Evolutionary conservation across 2,329 filamentous ascomycete genomes (phyloP), one percentile per base, ranked within the genome.

Genomic region (Pseudogymnoascus sp.): DNA sequence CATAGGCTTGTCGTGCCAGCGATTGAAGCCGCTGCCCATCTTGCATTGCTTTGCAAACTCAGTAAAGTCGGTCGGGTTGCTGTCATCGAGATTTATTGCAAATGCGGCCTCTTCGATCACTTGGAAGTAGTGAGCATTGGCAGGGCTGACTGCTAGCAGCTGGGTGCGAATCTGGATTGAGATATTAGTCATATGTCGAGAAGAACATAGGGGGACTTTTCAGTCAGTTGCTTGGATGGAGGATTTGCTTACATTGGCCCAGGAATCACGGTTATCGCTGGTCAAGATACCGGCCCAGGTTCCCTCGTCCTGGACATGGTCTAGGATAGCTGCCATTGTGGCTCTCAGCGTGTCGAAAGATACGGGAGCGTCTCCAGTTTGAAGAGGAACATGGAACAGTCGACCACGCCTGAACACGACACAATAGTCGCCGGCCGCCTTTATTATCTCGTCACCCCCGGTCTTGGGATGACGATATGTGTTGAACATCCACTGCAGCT

Each of bases 401-500:
- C 68, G 67, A 3, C 71, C 71, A 4, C 63, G 61, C 10, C 67
- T 58, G 13, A 72, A 61, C 4, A 65, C 69, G 4, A 68, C 66
- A 6, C 67, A 59, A 61, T 71, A 66, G 58, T 71, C 62, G 1
- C 66, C 66, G 1, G 67, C 63, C 58, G 65, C 70, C 54, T 66
- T 68, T 21, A 36, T 58, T 65, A 71, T 65, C 29, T 60, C 33
- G 47, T 72, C 70, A 10, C 41, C 62, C 1, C 58, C 57, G 3
- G 63, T 35, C 3, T 62, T 59, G 4, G 72, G 71, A 58, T 67
- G 62, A 6, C 72, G 67, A 9, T 62, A 61, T 2, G 68, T 61
- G 61, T 73, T 73, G 60, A 73, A 73, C 8, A 73, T 60, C 66
- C 66, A 73, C 11, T 68, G 44, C 54, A 66, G 66, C 5, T 64